Conservation (phyloP, 441 rosid species). For the Brassica balearica region DNA sequence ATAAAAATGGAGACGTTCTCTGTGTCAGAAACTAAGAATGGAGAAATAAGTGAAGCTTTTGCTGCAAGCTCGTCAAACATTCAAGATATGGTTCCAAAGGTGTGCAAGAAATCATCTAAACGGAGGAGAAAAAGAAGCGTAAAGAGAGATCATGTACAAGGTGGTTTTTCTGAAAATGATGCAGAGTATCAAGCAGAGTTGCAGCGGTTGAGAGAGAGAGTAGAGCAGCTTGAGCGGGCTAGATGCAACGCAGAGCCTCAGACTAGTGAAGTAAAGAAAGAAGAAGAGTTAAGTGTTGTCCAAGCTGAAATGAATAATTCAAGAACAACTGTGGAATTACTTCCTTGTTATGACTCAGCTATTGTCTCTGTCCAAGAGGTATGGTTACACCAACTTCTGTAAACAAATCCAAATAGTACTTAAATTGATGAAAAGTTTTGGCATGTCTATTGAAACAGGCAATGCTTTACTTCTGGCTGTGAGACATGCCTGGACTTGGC, state of each 20-base stretch:
- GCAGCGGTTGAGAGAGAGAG: constrained; percentile 54
- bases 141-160: constrained; percentile 32
- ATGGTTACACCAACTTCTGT: constrained; percentile 26
- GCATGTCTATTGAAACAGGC: constrained; percentile 58
- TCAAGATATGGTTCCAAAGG: constrained; percentile 56
- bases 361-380: constrained; percentile 63
- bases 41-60: constrained; percentile 22
- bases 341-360: constrained; percentile 46
- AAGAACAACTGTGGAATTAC: constrained; percentile 20
- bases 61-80: constrained; percentile 40
- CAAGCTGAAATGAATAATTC: constrained; percentile 51
- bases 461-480: constrained; percentile 83
- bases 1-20: constrained; percentile 22
- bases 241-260: constrained; percentile 46
- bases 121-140: constrained; percentile 35
- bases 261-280: constrained; percentile 47
- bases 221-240: constrained; percentile 65
- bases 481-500: constrained; percentile 9
- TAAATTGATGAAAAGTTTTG: constrained; percentile 9
- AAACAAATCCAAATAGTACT: neutral
- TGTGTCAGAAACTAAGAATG: constrained; percentile 29
- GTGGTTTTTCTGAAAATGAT: constrained; percentile 17
- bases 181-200: constrained; percentile 48
- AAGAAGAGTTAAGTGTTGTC: constrained; percentile 55
- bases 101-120: constrained; percentile 48